Conservation (phyloP, 805 yeast genomes). For the Cyberlindnera americana region DNA sequence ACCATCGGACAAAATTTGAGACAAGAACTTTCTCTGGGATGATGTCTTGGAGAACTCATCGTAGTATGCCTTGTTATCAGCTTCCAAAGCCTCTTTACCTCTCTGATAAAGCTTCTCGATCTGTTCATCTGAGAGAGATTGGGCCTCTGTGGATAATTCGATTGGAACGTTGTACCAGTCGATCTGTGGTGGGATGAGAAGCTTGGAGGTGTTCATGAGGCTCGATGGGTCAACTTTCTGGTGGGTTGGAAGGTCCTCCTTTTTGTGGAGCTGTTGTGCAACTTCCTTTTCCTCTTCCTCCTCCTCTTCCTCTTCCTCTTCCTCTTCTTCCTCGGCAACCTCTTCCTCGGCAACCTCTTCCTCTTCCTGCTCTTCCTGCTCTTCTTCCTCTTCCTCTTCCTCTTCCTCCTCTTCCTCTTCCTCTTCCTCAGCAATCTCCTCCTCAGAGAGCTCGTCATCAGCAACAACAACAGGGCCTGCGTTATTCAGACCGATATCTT, state of each 20-base stretch:
- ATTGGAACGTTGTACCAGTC: conserved; percentile 75
- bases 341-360: conserved; percentile 30
- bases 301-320: conserved; percentile 29
- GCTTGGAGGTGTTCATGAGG: conserved; percentile 52
- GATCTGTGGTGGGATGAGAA: conserved; percentile 55
- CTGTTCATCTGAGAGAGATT: conserved; percentile 43
- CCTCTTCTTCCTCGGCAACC: conserved; percentile 26
- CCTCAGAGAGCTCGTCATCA: conserved; percentile 39
- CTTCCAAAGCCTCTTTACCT: conserved; percentile 62
- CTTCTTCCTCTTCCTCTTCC: conserved; percentile 25
- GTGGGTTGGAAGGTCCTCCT: conserved; percentile 25
- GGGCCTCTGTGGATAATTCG: conserved; percentile 25
- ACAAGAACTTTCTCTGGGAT: conserved; percentile 82
- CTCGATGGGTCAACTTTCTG: conserved; percentile 31
- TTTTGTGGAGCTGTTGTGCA: conserved; percentile 20
- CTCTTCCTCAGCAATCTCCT: conserved; percentile 32
- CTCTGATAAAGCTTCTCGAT: conserved; percentile 58
- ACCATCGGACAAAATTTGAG: conserved; percentile 87
- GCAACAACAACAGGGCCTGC: conserved; percentile 34
- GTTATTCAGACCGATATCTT: conserved; percentile 59
- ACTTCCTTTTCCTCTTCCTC: conserved; percentile 16
- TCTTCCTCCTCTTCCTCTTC: conserved; percentile 25
- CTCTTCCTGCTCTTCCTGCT: conserved; percentile 34
- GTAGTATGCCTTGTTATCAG: conserved; percentile 67
- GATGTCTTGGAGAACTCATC: conserved; percentile 71